Evolutionary conservation across 2,329 filamentous ascomycete genomes (phyloP).

Genomic region (Chlorencoelia australis): DNA sequence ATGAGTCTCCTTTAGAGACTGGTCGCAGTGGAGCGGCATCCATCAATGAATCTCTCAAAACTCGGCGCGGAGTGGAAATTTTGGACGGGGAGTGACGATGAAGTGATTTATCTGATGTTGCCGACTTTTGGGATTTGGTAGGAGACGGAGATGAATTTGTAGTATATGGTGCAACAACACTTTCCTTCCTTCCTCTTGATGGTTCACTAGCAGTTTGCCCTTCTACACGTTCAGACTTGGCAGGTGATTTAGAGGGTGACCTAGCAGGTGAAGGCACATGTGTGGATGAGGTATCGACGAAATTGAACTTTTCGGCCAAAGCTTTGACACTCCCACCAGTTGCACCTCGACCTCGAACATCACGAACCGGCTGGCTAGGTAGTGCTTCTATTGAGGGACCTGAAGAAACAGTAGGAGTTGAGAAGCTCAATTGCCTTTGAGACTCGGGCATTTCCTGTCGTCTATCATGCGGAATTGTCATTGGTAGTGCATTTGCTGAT

Average conservation of each 20-base stretch:
- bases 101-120: constrained; percentile 13
- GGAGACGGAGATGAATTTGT: constrained; percentile 20
- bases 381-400: neutral
- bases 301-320: constrained; percentile 23
- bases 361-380: neutral
- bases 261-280: constrained; percentile 6
- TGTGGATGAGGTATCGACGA: constrained; percentile 3
- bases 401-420: neutral
- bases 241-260: constrained; percentile 8
- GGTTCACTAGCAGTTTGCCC: constrained; percentile 3
- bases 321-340: constrained; percentile 20
- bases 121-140: constrained; percentile 18
- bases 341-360: neutral
- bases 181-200: constrained; percentile 5
- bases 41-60: constrained; percentile 6
- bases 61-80: constrained; percentile 4
- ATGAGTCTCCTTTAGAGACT: too few species aligned
- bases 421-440: too few species aligned
- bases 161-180: constrained; percentile 21
- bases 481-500: neutral
- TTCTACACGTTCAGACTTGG: neutral
- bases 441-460: neutral
- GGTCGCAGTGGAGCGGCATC: neutral
- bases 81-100: constrained; percentile 21
- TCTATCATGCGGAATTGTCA: neutral